Evolutionary conservation across 2,329 filamentous ascomycete genomes (phyloP).

Genomic region (Torrubiella hemipterigena): DNA sequence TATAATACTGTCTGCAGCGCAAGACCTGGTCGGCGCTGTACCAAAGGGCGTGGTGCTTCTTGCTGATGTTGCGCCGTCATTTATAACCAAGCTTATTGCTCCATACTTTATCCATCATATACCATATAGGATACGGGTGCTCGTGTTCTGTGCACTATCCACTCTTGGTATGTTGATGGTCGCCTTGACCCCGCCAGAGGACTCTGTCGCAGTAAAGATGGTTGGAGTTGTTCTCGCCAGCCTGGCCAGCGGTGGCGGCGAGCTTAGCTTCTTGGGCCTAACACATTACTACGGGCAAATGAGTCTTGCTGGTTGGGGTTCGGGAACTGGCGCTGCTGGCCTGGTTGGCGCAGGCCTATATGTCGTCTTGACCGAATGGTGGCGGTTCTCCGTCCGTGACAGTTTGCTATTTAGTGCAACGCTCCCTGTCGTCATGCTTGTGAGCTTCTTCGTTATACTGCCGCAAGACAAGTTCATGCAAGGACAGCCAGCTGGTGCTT

Average conservation of each 20-base stretch:
- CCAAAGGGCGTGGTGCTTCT: slow-evolving; percentile 91
- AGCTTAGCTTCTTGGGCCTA: slow-evolving; percentile 80
- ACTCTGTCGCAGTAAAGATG: slow-evolving; percentile 63
- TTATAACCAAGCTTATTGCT: slow-evolving; percentile 74
- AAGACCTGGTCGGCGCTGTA: slow-evolving; percentile 85
- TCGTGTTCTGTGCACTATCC: slow-evolving; percentile 64
- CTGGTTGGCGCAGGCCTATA: slow-evolving; percentile 81
- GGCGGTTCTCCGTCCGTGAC: slow-evolving; percentile 60
- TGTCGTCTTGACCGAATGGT: slow-evolving; percentile 69
- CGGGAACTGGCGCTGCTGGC: slow-evolving; percentile 81
- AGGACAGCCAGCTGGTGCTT: slow-evolving; percentile 29
- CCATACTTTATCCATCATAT: slow-evolving; percentile 90
- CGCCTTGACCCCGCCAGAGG: slow-evolving; percentile 58
- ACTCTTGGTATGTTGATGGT: slow-evolving; percentile 82
- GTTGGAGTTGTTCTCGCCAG: slow-evolving; percentile 76
- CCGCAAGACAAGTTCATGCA: slow-evolving; percentile 54
- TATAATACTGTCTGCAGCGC: slow-evolving; percentile 86
- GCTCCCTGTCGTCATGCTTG: slow-evolving; percentile 69
- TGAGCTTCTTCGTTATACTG: slow-evolving; percentile 75
- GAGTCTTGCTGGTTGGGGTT: slow-evolving; percentile 83
- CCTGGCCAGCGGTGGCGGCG: slow-evolving; percentile 73
- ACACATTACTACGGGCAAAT: slow-evolving; percentile 88
- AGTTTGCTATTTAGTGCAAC: slow-evolving; percentile 70
- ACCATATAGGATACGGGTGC: slow-evolving; percentile 64
- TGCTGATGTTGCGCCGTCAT: slow-evolving; percentile 82